phyloP scores from a whole-genome alignment of 2,329 filamentous ascomycete genomes.

The Ophiocordyceps robertsii region DNA sequence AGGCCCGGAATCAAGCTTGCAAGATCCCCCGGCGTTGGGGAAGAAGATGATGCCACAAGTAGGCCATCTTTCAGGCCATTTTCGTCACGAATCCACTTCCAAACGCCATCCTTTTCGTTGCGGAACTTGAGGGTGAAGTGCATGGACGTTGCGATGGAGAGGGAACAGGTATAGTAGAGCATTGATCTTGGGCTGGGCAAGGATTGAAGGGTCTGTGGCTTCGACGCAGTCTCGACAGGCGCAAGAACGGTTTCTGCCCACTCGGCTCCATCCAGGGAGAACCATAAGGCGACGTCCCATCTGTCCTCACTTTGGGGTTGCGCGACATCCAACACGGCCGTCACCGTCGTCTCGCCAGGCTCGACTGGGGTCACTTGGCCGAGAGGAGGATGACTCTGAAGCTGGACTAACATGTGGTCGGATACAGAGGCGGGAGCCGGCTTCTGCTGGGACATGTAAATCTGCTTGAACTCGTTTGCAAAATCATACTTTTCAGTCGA shows the following conservation, averaged over 20 bases:
- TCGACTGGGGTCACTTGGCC: conserved; percentile 57
- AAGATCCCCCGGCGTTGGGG: conserved; percentile 25
- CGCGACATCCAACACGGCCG: conserved; percentile 56
- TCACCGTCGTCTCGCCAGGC: conserved; percentile 40
- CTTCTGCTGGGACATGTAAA: conserved; percentile 24
- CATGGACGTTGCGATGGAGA: conserved; percentile 34
- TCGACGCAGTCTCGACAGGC: conserved; percentile 9
- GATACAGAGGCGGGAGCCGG: conserved; percentile 11
- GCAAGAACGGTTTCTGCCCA: conserved; percentile 38
- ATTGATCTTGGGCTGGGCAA: conserved; percentile 11
- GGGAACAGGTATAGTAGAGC: conserved; percentile 39
- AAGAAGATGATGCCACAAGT: conserved; percentile 28
- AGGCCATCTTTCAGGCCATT: conserved; percentile 52
- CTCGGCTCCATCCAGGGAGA: conserved; percentile 40
- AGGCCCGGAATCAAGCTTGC: conserved; percentile 43
- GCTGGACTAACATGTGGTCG: conserved; percentile 20
- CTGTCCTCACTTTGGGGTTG: conserved; percentile 34
- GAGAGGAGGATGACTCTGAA: conserved; percentile 53
- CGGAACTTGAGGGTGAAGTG: conserved; percentile 64
- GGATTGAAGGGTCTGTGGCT: conserved; percentile 38
- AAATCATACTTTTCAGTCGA: conserved; percentile 17
- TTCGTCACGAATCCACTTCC: conserved; percentile 60
- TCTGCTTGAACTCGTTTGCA: conserved; percentile 21
- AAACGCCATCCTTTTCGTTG: conserved; percentile 33
- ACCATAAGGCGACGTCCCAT: conserved; percentile 70